These are phyloP conservation scores for Citrullus amarus DNA, from an alignment of 306 rosid genomes.

Conservation along the genomic window DNA sequence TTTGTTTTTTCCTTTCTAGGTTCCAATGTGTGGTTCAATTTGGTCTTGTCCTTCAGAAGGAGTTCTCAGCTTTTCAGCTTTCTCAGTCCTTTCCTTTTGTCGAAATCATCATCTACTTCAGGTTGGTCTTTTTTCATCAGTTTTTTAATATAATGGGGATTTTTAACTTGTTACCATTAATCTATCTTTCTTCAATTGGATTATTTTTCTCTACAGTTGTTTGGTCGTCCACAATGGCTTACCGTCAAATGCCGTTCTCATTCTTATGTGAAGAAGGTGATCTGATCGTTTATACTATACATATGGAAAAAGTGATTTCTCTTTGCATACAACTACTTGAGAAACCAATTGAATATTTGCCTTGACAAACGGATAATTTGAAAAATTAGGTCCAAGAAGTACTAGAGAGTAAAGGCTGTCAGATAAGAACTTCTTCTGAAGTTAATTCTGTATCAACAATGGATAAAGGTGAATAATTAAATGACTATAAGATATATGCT, in stretches of 20 bases:
- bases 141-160: not conserved
- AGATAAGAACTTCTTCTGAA: constrained; percentile 37
- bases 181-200: not conserved
- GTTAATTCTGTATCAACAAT: constrained; percentile 41
- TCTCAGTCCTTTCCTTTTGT: constrained; percentile 77
- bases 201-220: constrained; percentile 34
- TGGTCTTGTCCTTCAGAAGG: constrained; percentile 70
- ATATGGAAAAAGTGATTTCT: not conserved
- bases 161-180: not conserved
- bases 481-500: not conserved
- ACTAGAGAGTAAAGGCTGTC: constrained; percentile 47
- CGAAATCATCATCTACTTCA: constrained; percentile 87
- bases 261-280: constrained; percentile 48
- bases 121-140: constrained; percentile 23
- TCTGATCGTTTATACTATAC: not conserved
- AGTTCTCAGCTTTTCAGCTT: constrained; percentile 34
- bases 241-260: constrained; percentile 70
- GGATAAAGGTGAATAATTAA: constrained; percentile 35
- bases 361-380: not conserved
- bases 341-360: not conserved
- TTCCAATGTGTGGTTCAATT: constrained; percentile 80
- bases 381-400: constrained; percentile 53
- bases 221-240: constrained; percentile 90
- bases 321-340: constrained; percentile 9
- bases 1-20: constrained; percentile 6